phyloP scores from a whole-genome alignment of 805 yeast species.

The Pichia thaimueangensis region DNA sequence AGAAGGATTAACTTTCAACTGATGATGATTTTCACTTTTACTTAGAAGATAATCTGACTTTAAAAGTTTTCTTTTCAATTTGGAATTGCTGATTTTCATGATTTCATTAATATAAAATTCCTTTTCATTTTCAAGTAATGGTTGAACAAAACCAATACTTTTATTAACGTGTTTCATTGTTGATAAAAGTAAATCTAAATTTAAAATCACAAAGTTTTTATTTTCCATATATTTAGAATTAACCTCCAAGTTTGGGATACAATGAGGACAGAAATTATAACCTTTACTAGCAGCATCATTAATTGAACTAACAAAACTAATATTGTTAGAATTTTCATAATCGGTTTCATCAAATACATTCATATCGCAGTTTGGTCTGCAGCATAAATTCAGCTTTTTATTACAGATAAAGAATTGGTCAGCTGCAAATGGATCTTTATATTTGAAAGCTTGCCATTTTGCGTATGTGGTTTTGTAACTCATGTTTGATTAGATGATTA shows the following conservation, averaged over 20 bases:
- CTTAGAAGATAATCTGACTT: background rate
- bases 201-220: conserved; percentile 35
- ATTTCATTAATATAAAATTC: background rate
- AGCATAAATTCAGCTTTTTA: conserved; percentile 36
- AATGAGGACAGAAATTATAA: conserved; percentile 45
- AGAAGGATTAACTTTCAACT: conserved; percentile 30
- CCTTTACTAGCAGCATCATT: conserved; percentile 41
- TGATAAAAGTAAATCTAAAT: conserved; percentile 36
- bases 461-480: conserved; percentile 32
- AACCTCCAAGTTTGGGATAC: conserved; percentile 40
- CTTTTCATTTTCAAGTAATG: conserved; percentile 27
- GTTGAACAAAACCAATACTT: conserved; percentile 51
- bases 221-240: conserved; percentile 17
- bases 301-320: conserved; percentile 37
- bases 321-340: conserved; percentile 36
- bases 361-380: conserved; percentile 65
- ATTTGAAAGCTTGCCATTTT: conserved; percentile 60
- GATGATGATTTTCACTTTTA: background rate
- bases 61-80: conserved; percentile 6
- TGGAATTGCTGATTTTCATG: conserved; percentile 1
- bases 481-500: too few species aligned
- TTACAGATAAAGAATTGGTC: conserved; percentile 50
- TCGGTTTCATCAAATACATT: conserved; percentile 13
- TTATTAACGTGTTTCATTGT: conserved; percentile 53
- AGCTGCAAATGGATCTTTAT: conserved; percentile 60